phyloP scores from a whole-genome alignment of 108 stramenopile genomes.

The Seminavis robusta region DNA sequence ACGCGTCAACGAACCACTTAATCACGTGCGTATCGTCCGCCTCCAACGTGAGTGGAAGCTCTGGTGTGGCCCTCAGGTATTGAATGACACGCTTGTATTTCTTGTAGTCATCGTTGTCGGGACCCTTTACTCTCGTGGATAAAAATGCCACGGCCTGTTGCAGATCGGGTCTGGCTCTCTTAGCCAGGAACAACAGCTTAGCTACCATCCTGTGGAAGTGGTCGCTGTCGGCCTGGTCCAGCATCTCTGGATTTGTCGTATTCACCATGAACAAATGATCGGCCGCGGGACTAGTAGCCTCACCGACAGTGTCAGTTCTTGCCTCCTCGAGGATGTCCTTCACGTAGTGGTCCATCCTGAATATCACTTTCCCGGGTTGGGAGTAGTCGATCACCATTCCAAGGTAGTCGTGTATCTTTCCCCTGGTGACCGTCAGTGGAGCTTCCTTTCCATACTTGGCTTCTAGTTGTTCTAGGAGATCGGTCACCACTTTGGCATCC shows the following conservation, averaged over 20 bases:
- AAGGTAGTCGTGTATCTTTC: conserved; percentile 41
- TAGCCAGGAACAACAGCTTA: conserved; percentile 27
- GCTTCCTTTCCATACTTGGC: conserved; percentile 7
- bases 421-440: conserved; percentile 4
- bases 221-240: not conserved
- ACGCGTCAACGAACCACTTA: conserved; percentile 22
- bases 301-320: not conserved
- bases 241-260: conserved; percentile 3
- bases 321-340: conserved; percentile 13
- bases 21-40: conserved; percentile 5
- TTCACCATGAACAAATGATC: conserved; percentile 28
- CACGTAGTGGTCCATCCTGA: conserved; percentile 20
- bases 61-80: conserved; percentile 30
- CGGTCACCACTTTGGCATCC: conserved; percentile 8
- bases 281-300: conserved; percentile 26
- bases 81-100: conserved; percentile 31
- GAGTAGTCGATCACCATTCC: conserved; percentile 32
- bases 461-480: conserved; percentile 7
- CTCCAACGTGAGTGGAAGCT: conserved; percentile 17
- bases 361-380: conserved; percentile 9
- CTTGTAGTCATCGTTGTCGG: conserved; percentile 44
- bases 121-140: conserved; percentile 31
- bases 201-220: conserved; percentile 2
- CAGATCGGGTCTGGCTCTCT: conserved; percentile 37
- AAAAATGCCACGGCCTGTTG: conserved; percentile 43